Base-by-base conservation (phyloP, 1,284 basidiomycete species). In the Hypsizygus ulmarius region DNA sequence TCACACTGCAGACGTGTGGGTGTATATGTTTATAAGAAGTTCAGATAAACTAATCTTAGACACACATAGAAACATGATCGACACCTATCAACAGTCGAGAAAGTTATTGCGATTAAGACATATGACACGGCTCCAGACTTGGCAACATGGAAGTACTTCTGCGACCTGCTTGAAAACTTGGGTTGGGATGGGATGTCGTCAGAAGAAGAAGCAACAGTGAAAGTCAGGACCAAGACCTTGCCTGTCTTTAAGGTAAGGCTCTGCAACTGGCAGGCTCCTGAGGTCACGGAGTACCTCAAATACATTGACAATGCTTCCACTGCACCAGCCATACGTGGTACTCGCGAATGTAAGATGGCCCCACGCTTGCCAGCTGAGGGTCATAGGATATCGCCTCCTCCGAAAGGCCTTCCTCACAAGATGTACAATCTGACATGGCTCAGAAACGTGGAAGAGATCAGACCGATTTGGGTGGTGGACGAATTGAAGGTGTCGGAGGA, bases 101-200 rank as follows among this genome's bases (percentile, higher is more conserved):
- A 38, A 11, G 35, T 45, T 3, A 45, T 45, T 14, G 18, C 16
- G 18, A 21, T 45, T 14, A 45, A 45, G 19, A 28, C 18, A 28
- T 5, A 38, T 8, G 16, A 28, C n/a, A n/a, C n/a, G 3, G 35
- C 43, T 11, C 12, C n/a, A 15, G 43, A 45, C 25, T 19, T 45
- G 35, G 27, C 14, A 15, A 45, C 43, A 2, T 45, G 43, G 43
- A 11, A 37, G 12, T 45, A 45, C 28, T 45, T 45, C 15, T 5
- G 10, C 2, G 15, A 38, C 9, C 33, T 45, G 3, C 34, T 45
- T 11, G 21, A 45, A 15, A 41, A 18, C 11, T 28, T 41, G n/a
- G 19, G 14, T 29, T 21, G 28, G 7, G 39, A 41, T 18, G 39
- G 39, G 8, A 41, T 41, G 39, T 41, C 39, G 15, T 41, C 39